Evolutionary conservation across 192 early-diverging fungal species (phyloP).

Genomic region (Cetraspora pellucida): DNA sequence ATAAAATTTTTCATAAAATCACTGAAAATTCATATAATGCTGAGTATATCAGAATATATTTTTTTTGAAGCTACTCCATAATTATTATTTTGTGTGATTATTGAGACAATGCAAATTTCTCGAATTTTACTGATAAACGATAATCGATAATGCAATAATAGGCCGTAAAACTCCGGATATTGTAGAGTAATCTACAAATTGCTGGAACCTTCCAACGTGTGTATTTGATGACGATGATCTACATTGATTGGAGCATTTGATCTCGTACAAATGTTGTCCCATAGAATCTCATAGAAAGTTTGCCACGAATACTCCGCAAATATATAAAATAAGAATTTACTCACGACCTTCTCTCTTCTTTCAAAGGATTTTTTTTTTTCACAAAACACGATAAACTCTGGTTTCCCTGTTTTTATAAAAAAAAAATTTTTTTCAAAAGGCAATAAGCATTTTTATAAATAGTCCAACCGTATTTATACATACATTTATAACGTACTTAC

Average conservation of each 20-base stretch:
- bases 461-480: not conserved
- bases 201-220: slow-evolving; percentile 34
- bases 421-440: not conserved
- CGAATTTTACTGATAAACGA: too few relatives aligned
- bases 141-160: too few relatives aligned
- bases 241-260: not conserved
- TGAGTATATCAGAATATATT: too few relatives aligned
- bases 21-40: too few relatives aligned
- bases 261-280: not conserved
- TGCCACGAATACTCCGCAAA: slow-evolving; percentile 3
- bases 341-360: not conserved
- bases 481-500: not conserved
- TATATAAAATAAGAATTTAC: not conserved
- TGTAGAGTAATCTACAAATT: slow-evolving; percentile 26
- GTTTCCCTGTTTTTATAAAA: not conserved
- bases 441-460: too few relatives aligned
- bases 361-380: not conserved
- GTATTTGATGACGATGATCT: not conserved
- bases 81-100: too few relatives aligned
- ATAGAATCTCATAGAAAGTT: slow-evolving; percentile 31
- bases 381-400: not conserved
- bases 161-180: not conserved
- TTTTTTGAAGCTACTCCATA: too few relatives aligned
- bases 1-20: too few relatives aligned
- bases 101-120: too few relatives aligned